Base-by-base conservation (phyloP, 306 rosid genomes). In the Pterocarpus macrocarpus region DNA sequence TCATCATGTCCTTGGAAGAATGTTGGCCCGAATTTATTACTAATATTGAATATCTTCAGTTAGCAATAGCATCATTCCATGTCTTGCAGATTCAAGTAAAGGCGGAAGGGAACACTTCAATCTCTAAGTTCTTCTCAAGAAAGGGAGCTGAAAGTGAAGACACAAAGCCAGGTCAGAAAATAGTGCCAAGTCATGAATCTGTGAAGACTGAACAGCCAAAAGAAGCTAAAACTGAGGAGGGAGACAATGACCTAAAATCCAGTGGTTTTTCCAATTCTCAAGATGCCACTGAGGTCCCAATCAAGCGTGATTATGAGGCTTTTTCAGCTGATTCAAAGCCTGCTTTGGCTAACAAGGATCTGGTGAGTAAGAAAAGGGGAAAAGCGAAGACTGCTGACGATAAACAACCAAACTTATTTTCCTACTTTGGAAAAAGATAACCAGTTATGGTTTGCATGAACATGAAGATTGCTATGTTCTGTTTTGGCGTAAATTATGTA, bases 371-470 rank as follows among this genome's bases (percentile, higher is more conserved):
- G 87, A 94, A 90, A 86, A 92, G 86, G 84, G 86, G 47, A 71
- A 91, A 84, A 64, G 16, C 71, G 44, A 95, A 88, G 80, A 41
- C 50, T 77, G 78, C 85, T 34, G 69, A 64, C 61, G 92, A 90
- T 76, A 91, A 92, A 75, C 97, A 89, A 59, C 86, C 90, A 43
- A 86, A 91, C 17, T 83, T 95, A 49, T 85, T 95, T 82, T 87
- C 95, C 7, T 92, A 66, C 88, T 92, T 90, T 1, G 86, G 92
- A n/a, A 95, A 85, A 84, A 88, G 80, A 87, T 92, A 81, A 82
- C 57, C 28, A n/a, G 65, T 12, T 69, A 50, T 75, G 53, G 59
- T 52, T 33, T 41, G 65, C 65, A 33, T 74, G 34, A 59, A 32
- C 41, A 41, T 57, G 11, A 56, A 47, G 67, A 75, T 71, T 50